Evolutionary conservation across 2,329 filamentous ascomycete species (phyloP), one percentile per base, ranked within the genome.

Genomic region (Didymella exigua): DNA sequence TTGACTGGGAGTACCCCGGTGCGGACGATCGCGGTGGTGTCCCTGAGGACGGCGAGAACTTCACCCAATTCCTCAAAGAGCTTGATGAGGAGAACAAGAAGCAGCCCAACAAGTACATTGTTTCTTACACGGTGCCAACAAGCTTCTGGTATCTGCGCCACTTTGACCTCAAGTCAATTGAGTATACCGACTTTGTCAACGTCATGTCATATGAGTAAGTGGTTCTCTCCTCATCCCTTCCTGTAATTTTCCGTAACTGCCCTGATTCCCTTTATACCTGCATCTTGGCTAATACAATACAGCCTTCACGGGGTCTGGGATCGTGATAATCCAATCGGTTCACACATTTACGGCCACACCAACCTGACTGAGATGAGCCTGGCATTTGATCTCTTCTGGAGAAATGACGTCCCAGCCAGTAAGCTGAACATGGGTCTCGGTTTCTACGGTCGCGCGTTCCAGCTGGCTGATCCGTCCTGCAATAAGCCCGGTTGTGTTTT

Each of bases 121-220:
- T 37, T 5, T 19, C 34, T 18, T 2, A 67, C 16, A 68, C 67
- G 1, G 38, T 62, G 0, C 65, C 67, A 0, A 34, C 61, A 7
- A 45, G 26, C 2, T 72, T 57, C 41, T 69, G 67, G 62, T 65
- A 71, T 33, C 34, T 70, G 1, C 44, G 49, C 18, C 11, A 34
- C 8, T 72, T 71, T 45, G 59, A 71, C 26, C 8, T 57, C 49
- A 49, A 56, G 26, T n/a, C 61, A 1, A 33, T 60, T 30, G 8
- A 52, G 1, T 46, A 61, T 36, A 62, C 77, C 5, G 75, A 78
- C 54, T 79, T 64, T 61, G 71, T 78, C 62, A 79, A 79, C 52
- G 6, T 80, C 21, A 80, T 81, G 78, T 69, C 65, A 0, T 80
- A 81, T 51, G 77, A 81, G n/a, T n/a, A n/a, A n/a, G n/a, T n/a